Evolutionary conservation across 306 rosid genomes (phyloP).

Genomic region (Malus sylvestris): DNA sequence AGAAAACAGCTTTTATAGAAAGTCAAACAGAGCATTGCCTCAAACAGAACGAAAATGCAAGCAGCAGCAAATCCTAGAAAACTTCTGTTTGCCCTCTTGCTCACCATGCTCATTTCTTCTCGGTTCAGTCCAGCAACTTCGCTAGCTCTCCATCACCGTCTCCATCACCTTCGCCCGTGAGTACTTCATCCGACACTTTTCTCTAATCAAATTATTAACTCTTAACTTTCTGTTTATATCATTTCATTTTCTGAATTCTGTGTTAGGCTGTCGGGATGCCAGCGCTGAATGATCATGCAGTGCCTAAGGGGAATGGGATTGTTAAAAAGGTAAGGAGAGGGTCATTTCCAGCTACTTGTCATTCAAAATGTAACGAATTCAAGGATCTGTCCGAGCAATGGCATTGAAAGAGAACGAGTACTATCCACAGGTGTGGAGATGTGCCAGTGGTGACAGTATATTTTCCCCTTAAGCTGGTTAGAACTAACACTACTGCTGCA

Average conservation of each 20-base stretch:
- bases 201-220: background rate
- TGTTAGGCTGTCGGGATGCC: constrained; percentile 21
- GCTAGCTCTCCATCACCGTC: constrained; percentile 36
- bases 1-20: background rate
- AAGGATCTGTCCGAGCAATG: constrained; percentile 42
- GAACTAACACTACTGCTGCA: background rate
- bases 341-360: constrained; percentile 42
- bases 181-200: constrained; percentile 2
- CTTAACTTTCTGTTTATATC: too few relatives aligned
- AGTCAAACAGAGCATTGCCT: background rate
- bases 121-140: constrained; percentile 13
- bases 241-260: background rate
- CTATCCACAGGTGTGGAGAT: constrained; percentile 63
- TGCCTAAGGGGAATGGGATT: constrained; percentile 1
- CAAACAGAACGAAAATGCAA: constrained; percentile 12
- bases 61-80: constrained; percentile 13
- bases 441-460: constrained; percentile 41
- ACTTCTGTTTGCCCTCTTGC: constrained; percentile 1
- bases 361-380: constrained; percentile 45
- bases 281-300: background rate
- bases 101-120: constrained; percentile 17
- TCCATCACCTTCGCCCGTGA: constrained; percentile 44
- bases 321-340: constrained; percentile 18
- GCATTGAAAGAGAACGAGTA: constrained; percentile 34
- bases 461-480: constrained; percentile 35